Conservation (phyloP, 176 grass and related monocot genomes). For the Urochloa ruziziensis region DNA sequence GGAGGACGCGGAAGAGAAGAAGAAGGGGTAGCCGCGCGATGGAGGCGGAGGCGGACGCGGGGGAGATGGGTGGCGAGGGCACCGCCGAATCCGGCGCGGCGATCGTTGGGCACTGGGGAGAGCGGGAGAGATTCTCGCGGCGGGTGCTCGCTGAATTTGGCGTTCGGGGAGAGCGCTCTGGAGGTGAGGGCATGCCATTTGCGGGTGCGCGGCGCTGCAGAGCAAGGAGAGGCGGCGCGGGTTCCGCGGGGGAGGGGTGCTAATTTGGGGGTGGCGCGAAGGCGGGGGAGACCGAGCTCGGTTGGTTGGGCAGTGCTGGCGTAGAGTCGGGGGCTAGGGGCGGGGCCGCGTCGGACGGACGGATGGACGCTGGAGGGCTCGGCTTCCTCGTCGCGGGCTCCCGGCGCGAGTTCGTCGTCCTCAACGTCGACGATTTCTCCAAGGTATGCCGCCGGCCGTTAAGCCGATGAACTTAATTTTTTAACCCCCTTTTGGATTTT, state of each 20-base stretch:
- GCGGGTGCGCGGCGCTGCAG: background rate
- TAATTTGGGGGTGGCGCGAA: conserved; percentile 28
- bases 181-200: background rate
- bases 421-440: conserved; percentile 34
- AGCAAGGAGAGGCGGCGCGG: conserved; percentile 27
- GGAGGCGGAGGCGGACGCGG: background rate
- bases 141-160: too few species aligned
- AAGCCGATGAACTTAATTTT: background rate
- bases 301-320: conserved; percentile 9
- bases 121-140: conserved; percentile 4
- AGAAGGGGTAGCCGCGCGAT: background rate
- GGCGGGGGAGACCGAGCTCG: conserved; percentile 2
- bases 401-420: conserved; percentile 34
- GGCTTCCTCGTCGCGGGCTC: conserved; percentile 35
- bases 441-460: background rate
- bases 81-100: background rate
- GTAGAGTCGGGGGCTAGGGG: background rate
- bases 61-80: background rate
- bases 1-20: background rate
- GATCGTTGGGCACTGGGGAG: background rate
- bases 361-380: conserved; percentile 36
- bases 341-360: conserved; percentile 18
- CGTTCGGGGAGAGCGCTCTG: too few species aligned
- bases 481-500: too few species aligned
- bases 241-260: conserved; percentile 5